A percentile compares a stretch with the other conserved stretches of the same genome.
phyloP scores from a whole-genome alignment of 768 basidiomycete species.

The Paxillus rubicundulus region DNA sequence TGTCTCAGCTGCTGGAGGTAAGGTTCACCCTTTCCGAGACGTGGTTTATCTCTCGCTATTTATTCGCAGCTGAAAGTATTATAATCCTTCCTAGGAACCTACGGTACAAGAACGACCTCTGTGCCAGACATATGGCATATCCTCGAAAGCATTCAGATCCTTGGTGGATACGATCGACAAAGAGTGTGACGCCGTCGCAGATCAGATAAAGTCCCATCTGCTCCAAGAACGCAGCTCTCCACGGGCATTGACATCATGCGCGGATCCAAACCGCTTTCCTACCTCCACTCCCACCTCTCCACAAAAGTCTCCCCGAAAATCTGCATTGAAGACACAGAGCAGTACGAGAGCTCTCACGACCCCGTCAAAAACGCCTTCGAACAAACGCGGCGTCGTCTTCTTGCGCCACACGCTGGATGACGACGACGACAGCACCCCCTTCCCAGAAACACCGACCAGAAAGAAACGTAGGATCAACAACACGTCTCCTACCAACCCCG shows the following conservation, averaged over 20 bases:
- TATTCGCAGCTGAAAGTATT: too few relatives aligned
- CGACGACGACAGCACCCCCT: conserved; percentile 27
- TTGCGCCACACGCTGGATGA: conserved; percentile 8
- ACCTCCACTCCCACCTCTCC: conserved; percentile 7
- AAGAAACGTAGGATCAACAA: conserved; percentile 38
- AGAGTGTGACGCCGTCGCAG: conserved; percentile 24
- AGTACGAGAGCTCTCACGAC: background rate
- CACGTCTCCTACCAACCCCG: conserved; percentile 11
- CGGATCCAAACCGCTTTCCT: background rate
- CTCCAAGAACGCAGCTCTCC: conserved; percentile 3
- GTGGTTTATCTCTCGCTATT: background rate
- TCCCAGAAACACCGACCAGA: conserved; percentile 40
- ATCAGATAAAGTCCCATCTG: conserved; percentile 18
- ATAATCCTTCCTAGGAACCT: conserved; percentile 14
- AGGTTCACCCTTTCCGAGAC: background rate
- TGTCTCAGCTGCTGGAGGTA: conserved; percentile 41
- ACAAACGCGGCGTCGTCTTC: conserved; percentile 33
- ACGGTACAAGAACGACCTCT: conserved; percentile 21
- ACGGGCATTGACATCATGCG: background rate
- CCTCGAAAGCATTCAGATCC: conserved; percentile 17
- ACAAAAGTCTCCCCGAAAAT: conserved; percentile 20
- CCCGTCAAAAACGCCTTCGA: conserved; percentile 18
- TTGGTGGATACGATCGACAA: conserved; percentile 20
- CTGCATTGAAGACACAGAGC: conserved; percentile 14
- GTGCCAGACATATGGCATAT: conserved; percentile 16